A percentile compares a stretch with the other conserved stretches of the same genome.
Evolutionary conservation across 106 monocot species (phyloP).

Genomic region (Agapanthus africanus): DNA sequence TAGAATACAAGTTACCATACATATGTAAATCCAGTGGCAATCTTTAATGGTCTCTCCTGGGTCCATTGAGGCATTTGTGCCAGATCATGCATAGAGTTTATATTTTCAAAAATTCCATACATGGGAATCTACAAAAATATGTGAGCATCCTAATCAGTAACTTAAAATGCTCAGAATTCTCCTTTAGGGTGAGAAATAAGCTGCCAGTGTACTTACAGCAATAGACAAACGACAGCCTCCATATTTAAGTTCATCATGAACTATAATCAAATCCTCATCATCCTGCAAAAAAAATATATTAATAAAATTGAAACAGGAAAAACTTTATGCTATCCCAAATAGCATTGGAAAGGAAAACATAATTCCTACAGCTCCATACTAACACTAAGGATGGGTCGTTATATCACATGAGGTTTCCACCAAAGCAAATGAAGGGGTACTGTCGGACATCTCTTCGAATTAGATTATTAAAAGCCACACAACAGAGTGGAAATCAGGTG

Average conservation of each 20-base stretch:
- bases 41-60: slow-evolving; percentile 67
- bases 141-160: slow-evolving; percentile 2
- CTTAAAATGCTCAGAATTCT: slow-evolving; percentile 5
- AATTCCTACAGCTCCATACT: slow-evolving; percentile 1
- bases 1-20: slow-evolving; percentile 30
- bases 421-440: not conserved
- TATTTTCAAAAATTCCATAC: slow-evolving; percentile 88
- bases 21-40: slow-evolving; percentile 86
- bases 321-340: not conserved
- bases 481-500: not conserved
- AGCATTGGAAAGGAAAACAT: not conserved
- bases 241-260: slow-evolving; percentile 86
- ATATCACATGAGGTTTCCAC: not conserved
- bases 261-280: slow-evolving; percentile 67
- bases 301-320: slow-evolving; percentile 1
- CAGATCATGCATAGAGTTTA: slow-evolving; percentile 75
- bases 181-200: not conserved
- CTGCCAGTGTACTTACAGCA: slow-evolving; percentile 54
- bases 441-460: not conserved
- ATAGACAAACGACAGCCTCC: slow-evolving; percentile 87
- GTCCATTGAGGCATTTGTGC: slow-evolving; percentile 90
- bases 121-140: slow-evolving; percentile 65
- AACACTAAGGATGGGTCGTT: not conserved
- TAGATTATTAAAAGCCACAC: not conserved
- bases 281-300: slow-evolving; percentile 38